Percentiles rank a stretch among this genome's conserved stretches.
These are phyloP conservation scores for Pseudisothecium myosuroides DNA, from an alignment of 225 moss, liverwort and hornwort species.

Conservation along the genomic window DNA sequence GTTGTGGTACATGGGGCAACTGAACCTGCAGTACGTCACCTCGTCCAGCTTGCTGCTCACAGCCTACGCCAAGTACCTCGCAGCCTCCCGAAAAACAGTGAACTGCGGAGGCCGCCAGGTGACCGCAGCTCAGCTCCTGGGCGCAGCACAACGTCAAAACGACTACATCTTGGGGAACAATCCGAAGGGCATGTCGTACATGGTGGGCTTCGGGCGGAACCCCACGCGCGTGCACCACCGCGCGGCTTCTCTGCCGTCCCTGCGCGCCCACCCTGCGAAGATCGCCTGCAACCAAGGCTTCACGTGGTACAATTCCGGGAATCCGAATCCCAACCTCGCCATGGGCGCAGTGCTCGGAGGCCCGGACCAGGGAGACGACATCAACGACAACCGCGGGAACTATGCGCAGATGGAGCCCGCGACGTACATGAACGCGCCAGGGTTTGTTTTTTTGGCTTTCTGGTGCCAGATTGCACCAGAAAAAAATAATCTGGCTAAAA, in stretches of 20 bases:
- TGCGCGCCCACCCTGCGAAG: neutral
- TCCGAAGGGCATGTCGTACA: conserved; percentile 58
- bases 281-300: conserved; percentile 33
- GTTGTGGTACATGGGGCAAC: conserved; percentile 24
- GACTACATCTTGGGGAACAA: conserved; percentile 75
- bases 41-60: conserved; percentile 25
- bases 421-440: conserved; percentile 28
- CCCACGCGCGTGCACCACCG: conserved; percentile 65
- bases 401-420: conserved; percentile 44
- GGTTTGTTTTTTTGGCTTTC: no score
- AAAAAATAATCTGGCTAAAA: no score
- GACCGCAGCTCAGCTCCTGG: conserved; percentile 15
- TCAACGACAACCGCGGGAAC: conserved; percentile 32
- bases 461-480: no score
- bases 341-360: conserved; percentile 31
- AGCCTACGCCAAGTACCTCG: conserved; percentile 7
- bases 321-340: conserved; percentile 16
- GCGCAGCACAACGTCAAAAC: conserved; percentile 35
- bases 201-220: conserved; percentile 53
- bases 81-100: conserved; percentile 1
- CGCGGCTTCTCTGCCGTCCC: conserved; percentile 27
- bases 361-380: conserved; percentile 35
- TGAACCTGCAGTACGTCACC: conserved; percentile 30
- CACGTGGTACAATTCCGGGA: conserved; percentile 13
- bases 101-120: conserved; percentile 19